A percentile compares a stretch with the other conserved stretches of the same genome.
Conservation (phyloP, 2,329 filamentous ascomycete species). For the Pseudogymnoascus sp. region DNA sequence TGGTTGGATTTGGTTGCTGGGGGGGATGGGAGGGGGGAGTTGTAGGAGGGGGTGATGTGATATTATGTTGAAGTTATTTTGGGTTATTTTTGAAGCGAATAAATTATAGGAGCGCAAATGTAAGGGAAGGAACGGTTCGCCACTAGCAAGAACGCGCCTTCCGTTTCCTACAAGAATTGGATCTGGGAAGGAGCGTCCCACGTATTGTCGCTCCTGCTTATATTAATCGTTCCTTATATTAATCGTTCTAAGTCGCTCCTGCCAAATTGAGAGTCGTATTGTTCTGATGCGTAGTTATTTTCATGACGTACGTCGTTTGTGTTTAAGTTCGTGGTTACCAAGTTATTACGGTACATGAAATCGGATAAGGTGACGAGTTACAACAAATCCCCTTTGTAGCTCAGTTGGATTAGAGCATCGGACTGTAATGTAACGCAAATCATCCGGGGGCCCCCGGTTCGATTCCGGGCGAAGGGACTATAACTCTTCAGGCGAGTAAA, state of each 20-base stretch:
- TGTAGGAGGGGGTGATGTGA: slow-evolving; percentile 6
- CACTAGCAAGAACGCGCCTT: not conserved
- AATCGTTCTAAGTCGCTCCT: not conserved
- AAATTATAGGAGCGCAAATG: not conserved
- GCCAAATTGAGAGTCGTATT: not conserved
- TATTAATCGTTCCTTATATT: not conserved
- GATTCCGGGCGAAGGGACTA: slow-evolving; percentile 7
- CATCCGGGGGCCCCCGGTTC: slow-evolving; percentile 8
- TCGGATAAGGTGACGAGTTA: not conserved
- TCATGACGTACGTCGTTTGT: too few species aligned
- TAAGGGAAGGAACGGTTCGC: not conserved
- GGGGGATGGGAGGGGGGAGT: slow-evolving; percentile 16
- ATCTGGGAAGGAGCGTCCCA: not conserved
- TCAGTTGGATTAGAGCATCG: slow-evolving; percentile 8
- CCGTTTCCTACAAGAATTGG: not conserved
- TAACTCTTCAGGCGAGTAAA: slow-evolving; percentile 6
- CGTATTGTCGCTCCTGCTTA: not conserved
- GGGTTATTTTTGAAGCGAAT: not conserved
- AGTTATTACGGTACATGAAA: not conserved
- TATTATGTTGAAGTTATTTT: not conserved
- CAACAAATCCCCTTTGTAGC: slow-evolving; percentile 2
- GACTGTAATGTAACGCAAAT: slow-evolving; percentile 2
- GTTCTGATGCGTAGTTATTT: not conserved
- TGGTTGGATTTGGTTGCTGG: slow-evolving; percentile 57
- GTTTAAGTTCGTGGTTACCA: too few species aligned